Percentiles rank a stretch among this genome's conserved stretches.
Evolutionary conservation across 73 alveolate species (phyloP).

Genomic region (Paramecium pentaurelia): DNA sequence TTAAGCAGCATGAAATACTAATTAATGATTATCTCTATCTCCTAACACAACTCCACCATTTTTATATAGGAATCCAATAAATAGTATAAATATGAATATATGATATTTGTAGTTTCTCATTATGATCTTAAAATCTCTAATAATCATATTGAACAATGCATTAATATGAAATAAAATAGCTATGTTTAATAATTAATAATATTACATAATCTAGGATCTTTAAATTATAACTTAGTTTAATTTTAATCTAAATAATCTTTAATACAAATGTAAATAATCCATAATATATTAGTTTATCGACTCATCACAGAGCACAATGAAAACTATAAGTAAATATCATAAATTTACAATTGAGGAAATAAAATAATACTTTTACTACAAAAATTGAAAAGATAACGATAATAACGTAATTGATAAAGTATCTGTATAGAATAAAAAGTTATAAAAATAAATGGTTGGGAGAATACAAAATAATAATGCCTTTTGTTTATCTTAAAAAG

Average conservation of each 20-base stretch:
- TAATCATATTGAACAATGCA: not conserved
- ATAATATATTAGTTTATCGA: conserved; percentile 62
- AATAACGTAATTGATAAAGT: not conserved
- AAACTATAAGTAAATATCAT: not conserved
- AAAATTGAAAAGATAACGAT: not conserved
- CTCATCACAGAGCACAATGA: conserved; percentile 52
- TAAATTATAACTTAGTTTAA: not conserved
- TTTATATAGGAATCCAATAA: not conserved
- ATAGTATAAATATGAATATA: not conserved
- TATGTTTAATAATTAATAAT: not conserved
- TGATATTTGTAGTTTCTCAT: not conserved
- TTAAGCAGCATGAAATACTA: conserved; percentile 31
- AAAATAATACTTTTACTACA: not conserved
- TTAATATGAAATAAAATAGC: not conserved
- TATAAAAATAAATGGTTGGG: conserved; percentile 53
- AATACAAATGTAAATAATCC: conserved; percentile 57
- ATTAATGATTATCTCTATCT: conserved; percentile 41
- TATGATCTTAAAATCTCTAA: not conserved
- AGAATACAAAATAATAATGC: not conserved
- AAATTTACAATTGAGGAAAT: conserved; percentile 52
- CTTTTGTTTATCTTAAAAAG: not conserved
- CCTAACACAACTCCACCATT: conserved; percentile 60
- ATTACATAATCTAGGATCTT: not conserved
- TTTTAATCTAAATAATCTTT: not conserved
- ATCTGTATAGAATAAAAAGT: conserved; percentile 62